Evolutionary conservation across 257 asterid species (phyloP).

Genomic region (Solanum rostratum): DNA sequence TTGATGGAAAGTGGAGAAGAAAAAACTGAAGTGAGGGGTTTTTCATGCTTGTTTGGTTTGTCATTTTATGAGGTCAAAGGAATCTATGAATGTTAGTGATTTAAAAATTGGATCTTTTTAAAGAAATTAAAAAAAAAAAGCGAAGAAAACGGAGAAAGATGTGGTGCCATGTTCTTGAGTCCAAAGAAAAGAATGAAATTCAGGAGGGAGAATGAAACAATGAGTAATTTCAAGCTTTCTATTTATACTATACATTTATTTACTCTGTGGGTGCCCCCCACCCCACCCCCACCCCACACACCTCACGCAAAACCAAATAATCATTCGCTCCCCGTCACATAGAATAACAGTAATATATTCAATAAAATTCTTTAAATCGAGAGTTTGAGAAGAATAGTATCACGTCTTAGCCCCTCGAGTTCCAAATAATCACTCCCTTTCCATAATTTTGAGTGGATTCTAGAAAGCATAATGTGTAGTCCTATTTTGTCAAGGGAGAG

Average conservation of each 20-base stretch:
- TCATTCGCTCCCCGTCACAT: no score
- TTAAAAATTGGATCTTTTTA: neutral
- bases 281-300: no score
- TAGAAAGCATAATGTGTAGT: no score
- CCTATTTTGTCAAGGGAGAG: no score
- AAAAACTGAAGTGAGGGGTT: neutral
- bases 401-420: no score
- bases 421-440: no score
- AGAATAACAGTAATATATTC: no score
- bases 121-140: neutral
- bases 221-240: neutral
- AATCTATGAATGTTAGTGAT: neutral
- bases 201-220: neutral
- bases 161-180: slow-evolving; percentile 25
- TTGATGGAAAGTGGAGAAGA: neutral
- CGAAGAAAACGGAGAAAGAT: slow-evolving; percentile 16
- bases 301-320: neutral
- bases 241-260: neutral
- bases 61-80: neutral
- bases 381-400: no score
- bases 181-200: slow-evolving; percentile 15
- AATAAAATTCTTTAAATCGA: no score
- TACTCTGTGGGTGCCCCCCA: neutral
- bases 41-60: neutral
- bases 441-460: no score